phyloP scores from a whole-genome alignment of 305 asterid species.

The Striga hermonthica region DNA sequence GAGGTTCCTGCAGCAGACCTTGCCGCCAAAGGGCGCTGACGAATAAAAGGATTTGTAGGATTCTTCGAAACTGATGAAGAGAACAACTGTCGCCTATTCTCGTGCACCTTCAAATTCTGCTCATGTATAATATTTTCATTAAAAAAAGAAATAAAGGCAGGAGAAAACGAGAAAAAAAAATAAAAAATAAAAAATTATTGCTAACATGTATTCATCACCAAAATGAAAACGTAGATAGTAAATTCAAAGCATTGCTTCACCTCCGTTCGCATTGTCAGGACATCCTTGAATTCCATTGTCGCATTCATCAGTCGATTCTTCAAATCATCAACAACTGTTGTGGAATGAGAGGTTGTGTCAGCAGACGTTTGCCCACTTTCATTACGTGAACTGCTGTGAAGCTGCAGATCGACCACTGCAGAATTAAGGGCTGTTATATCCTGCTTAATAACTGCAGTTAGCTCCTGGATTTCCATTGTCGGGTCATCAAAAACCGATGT shows the following conservation, averaged over 20 bases:
- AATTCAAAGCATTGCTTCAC: conserved; percentile 36
- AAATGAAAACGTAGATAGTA: conserved; percentile 23
- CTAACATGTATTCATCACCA: conserved; percentile 27
- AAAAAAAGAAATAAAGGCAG: too few relatives aligned
- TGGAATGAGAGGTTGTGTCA: conserved; percentile 70
- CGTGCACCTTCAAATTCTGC: conserved; percentile 87
- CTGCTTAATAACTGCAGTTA: conserved; percentile 77
- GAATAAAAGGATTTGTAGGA: conserved; percentile 69
- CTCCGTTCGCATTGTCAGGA: conserved; percentile 85
- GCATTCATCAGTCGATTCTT: conserved; percentile 82
- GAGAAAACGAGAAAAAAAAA: background rate
- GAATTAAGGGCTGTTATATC: conserved; percentile 83
- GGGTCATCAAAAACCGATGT: conserved; percentile 86
- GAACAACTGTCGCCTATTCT: conserved; percentile 68
- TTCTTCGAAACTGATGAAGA: conserved; percentile 65
- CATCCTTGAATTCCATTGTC: conserved; percentile 86
- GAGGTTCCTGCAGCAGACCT: conserved; percentile 47
- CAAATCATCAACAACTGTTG: conserved; percentile 79
- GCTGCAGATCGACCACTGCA: conserved; percentile 78
- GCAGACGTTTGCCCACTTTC: conserved; percentile 54
- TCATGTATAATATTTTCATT: background rate
- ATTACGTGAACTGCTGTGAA: conserved; percentile 52
- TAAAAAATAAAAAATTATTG: conserved; percentile 4
- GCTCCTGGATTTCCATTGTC: conserved; percentile 77
- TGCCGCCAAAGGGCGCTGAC: conserved; percentile 78